Conservation (phyloP, 768 basidiomycete genomes). For the Agrocybe praecox region DNA sequence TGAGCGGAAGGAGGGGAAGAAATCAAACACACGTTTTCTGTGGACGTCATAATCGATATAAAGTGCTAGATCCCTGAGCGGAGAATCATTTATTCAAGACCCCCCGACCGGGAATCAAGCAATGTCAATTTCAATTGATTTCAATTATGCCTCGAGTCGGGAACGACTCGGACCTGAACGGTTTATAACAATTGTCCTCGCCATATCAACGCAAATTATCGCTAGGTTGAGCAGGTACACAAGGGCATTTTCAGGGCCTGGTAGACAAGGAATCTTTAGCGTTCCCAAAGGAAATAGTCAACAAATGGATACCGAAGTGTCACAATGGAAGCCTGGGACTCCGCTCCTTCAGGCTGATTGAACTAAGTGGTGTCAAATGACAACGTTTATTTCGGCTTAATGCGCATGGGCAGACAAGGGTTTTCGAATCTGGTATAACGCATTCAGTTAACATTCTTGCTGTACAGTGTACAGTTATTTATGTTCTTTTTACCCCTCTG, state of each 20-base stretch:
- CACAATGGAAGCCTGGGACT: not conserved
- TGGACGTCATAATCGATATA: not conserved
- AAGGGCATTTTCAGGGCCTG: not conserved
- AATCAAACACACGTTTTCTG: constrained; percentile 14
- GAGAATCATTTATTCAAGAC: constrained; percentile 8
- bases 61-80: constrained; percentile 16
- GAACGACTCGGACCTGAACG: not conserved
- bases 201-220: constrained; percentile 3
- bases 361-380: not conserved
- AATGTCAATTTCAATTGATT: not conserved
- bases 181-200: not conserved
- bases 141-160: constrained; percentile 12
- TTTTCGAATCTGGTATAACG: not conserved
- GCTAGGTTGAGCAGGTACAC: not conserved
- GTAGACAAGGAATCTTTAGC: not conserved
- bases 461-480: not conserved
- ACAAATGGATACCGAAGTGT: not conserved
- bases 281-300: not conserved
- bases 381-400: not conserved
- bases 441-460: not conserved
- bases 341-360: too few relatives aligned
- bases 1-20: constrained; percentile 14
- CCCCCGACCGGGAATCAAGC: not conserved
- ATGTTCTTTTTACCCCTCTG: too few relatives aligned
- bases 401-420: too few relatives aligned